Conservation (phyloP, 1,284 basidiomycete genomes). For the Apiotrichum brassicae region DNA sequence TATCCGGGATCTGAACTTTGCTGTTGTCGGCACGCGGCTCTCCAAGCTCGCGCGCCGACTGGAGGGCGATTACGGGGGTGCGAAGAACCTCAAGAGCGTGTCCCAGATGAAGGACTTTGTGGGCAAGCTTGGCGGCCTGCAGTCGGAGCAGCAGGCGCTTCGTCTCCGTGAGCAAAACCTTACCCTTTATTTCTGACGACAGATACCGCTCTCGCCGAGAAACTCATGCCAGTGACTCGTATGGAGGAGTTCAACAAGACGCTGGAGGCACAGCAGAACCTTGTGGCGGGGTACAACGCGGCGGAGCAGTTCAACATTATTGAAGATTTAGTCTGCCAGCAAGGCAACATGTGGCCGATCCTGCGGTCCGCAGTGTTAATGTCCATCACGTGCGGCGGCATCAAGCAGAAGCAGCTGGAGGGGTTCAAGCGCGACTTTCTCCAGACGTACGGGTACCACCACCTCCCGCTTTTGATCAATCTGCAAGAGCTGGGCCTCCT, state of each 20-base stretch:
- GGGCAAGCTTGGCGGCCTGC: conserved; percentile 82
- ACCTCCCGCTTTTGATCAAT: conserved; percentile 75
- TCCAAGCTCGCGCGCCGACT: conserved; percentile 75
- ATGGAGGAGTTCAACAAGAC: conserved; percentile 87
- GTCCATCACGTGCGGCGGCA: conserved; percentile 72
- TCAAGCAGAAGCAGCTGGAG: conserved; percentile 81
- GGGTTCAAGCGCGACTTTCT: conserved; percentile 84
- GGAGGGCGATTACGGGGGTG: conserved; percentile 70
- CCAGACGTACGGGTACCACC: conserved; percentile 90
- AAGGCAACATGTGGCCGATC: conserved; percentile 68
- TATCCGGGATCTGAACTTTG: conserved; percentile 87
- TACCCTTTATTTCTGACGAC: conserved; percentile 2
- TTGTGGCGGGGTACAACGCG: conserved; percentile 82
- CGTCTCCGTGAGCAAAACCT: conserved; percentile 65
- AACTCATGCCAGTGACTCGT: conserved; percentile 73
- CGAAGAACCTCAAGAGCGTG: conserved; percentile 63
- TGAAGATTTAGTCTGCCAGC: conserved; percentile 79
- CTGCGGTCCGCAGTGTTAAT: conserved; percentile 79
- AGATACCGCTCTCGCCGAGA: conserved; percentile 94
- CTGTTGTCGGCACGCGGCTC: conserved; percentile 77
- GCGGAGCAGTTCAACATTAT: conserved; percentile 68
- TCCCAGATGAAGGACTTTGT: conserved; percentile 92
- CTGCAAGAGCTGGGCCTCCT: conserved; percentile 67
- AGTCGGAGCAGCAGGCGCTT: conserved; percentile 82
- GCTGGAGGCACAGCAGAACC: conserved; percentile 93